Conservation (phyloP, 1,284 basidiomycete species). For the Xanthoconium separans region DNA sequence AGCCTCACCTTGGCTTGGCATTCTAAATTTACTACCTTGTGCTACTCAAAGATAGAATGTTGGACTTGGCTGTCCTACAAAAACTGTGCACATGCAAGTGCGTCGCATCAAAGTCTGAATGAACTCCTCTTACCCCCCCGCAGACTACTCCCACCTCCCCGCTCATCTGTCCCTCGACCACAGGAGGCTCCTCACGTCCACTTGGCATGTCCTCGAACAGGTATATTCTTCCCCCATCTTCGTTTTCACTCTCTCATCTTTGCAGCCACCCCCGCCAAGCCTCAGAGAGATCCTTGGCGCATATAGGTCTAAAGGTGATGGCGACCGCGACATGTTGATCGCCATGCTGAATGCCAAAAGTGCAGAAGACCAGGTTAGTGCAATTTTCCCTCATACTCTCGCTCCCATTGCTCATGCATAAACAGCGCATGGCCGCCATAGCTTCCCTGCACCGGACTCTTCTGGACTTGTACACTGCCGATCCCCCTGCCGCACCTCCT, state of each 20-base stretch:
- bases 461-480: slow-evolving; percentile 57
- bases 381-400: slow-evolving; percentile 3
- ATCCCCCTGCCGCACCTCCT: slow-evolving; percentile 17
- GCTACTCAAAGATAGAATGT: slow-evolving; percentile 39
- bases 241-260: slow-evolving; percentile 13
- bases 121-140: slow-evolving; percentile 26
- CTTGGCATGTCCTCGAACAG: slow-evolving; percentile 50
- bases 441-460: slow-evolving; percentile 67
- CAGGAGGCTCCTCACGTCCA: slow-evolving; percentile 39
- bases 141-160: slow-evolving; percentile 25
- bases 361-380: slow-evolving; percentile 79
- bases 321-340: slow-evolving; percentile 85
- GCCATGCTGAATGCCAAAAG: slow-evolving; percentile 87
- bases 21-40: slow-evolving; percentile 35
- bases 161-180: slow-evolving; percentile 27
- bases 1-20: slow-evolving; percentile 39
- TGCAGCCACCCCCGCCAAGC: slow-evolving; percentile 69
- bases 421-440: slow-evolving; percentile 66
- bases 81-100: slow-evolving; percentile 31
- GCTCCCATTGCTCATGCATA: slow-evolving; percentile 10
- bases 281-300: slow-evolving; percentile 83
- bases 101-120: slow-evolving; percentile 22
- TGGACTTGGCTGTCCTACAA: slow-evolving; percentile 39
- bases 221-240: slow-evolving; percentile 26
- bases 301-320: slow-evolving; percentile 80